Percentiles rank a stretch among this genome's conserved stretches.
These are phyloP conservation scores for Pichia sp. DNA, from an alignment of 1,139 yeast genomes.

Conservation along the genomic window DNA sequence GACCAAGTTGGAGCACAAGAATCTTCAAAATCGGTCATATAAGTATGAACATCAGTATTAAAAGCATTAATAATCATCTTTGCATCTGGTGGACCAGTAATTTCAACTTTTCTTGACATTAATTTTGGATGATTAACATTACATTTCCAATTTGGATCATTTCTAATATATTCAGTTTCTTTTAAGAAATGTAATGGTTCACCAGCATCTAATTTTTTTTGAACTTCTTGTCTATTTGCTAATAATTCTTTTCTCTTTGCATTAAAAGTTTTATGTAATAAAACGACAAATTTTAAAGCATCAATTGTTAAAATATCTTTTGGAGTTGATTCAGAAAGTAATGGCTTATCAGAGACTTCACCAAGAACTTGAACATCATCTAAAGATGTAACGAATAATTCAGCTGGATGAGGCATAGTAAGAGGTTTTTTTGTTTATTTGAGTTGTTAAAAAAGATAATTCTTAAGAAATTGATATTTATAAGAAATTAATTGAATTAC, in stretches of 20 bases:
- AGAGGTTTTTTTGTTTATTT: neutral
- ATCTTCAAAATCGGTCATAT: slow-evolving; percentile 95
- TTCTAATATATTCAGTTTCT: slow-evolving; percentile 60
- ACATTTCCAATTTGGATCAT: slow-evolving; percentile 71
- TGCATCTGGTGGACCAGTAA: slow-evolving; percentile 88
- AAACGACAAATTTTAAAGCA: slow-evolving; percentile 63
- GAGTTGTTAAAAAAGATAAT: too few relatives aligned
- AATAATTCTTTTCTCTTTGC: slow-evolving; percentile 51
- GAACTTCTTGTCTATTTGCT: slow-evolving; percentile 54
- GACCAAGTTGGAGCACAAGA: slow-evolving; percentile 94
- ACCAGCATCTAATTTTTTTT: slow-evolving; percentile 55
- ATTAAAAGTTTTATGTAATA: slow-evolving; percentile 68
- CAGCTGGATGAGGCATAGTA: slow-evolving; percentile 18
- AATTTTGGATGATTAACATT: slow-evolving; percentile 54
- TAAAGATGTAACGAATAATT: slow-evolving; percentile 30
- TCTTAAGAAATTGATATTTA: too few relatives aligned
- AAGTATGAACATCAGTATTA: slow-evolving; percentile 82
- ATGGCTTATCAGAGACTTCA: slow-evolving; percentile 51
- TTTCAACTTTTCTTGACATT: slow-evolving; percentile 41
- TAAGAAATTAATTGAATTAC: too few relatives aligned
- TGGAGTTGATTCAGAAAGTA: slow-evolving; percentile 45
- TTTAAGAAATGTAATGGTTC: slow-evolving; percentile 53
- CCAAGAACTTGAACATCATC: slow-evolving; percentile 65
- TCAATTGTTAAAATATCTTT: slow-evolving; percentile 43
- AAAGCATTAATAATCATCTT: slow-evolving; percentile 93